Base-by-base conservation (phyloP, 2,329 filamentous ascomycete genomes). In the Exophiala dermatitidis region DNA sequence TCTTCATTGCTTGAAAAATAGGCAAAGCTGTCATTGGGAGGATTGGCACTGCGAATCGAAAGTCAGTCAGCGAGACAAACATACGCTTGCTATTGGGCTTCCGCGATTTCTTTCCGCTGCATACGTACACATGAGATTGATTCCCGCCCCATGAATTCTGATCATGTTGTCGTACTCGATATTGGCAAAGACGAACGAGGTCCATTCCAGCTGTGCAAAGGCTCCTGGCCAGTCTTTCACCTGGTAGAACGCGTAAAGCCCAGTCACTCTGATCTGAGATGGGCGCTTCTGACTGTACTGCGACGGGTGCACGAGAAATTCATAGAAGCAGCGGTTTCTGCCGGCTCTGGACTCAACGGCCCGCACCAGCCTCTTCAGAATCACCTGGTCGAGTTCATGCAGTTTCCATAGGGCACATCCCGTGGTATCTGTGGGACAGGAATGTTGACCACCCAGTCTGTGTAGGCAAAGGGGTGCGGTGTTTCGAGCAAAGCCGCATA, bases 181-280 rank as follows among this genome's bases (percentile, higher is more conserved):
- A 12, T 56, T 59, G 6, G 52, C 57, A 10, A 57, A 42, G 8
- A 59, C 48, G 34, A 56, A 59, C 4, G 44, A 41, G 7, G 54
- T 57, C 57, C 57, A 59, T 10, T 54, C 31, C 19, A 54, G 31
- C 29, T 59, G 54, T 34, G 32, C 44, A 12, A 42, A 19, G 5
- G 54, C 54, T 12, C 48, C 48, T 3, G 48, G 54, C 57, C 57
- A 59, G 36, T 59, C 54, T 34, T 57, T 48, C 42, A 59, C 54
- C 28, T 59, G 51, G 40, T 59, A 44, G 8, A 47, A 43, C 2
- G 54, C 57, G 26, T 57, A 59, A 4, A 59, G 43, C 4, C 45
- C 42, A 12, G 50, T 57, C n/a, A 59, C 38, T n/a, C 38, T 37
- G 36, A 54, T 36, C 29, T 54, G 50, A 45, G 40, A 34, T 6